phyloP scores from a whole-genome alignment of 2,329 filamentous ascomycete species.

The Arthroderma sp. region DNA sequence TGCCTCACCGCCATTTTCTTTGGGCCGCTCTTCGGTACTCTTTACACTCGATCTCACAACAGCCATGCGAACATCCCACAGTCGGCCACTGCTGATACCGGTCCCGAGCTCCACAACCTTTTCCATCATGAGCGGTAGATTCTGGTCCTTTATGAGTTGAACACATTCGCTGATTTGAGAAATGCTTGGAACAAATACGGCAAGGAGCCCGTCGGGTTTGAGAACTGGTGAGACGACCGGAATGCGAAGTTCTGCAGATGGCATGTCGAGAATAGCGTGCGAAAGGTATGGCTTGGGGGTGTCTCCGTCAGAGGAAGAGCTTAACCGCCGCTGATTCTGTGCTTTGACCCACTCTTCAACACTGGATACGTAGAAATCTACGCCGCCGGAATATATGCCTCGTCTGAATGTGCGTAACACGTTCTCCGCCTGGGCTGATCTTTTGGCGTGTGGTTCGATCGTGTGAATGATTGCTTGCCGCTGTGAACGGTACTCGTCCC shows the following conservation, averaged over 20 bases:
- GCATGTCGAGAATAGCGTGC: constrained; percentile 62
- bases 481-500: constrained; percentile 34
- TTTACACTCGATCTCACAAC: constrained; percentile 17
- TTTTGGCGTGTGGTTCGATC: constrained; percentile 50
- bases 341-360: constrained; percentile 49
- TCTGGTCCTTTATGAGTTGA: constrained; percentile 38
- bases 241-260: constrained; percentile 43
- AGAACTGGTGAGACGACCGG: constrained; percentile 39
- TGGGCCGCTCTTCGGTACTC: neutral
- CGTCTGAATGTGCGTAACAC: constrained; percentile 54
- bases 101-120: constrained; percentile 33
- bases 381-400: constrained; percentile 54
- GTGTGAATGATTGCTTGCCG: constrained; percentile 63
- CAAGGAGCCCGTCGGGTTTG: constrained; percentile 49
- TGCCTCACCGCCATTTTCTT: constrained; percentile 5
- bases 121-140: constrained; percentile 40
- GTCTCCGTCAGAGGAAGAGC: constrained; percentile 8
- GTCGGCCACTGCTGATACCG: constrained; percentile 33
- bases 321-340: constrained; percentile 32
- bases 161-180: constrained; percentile 61
- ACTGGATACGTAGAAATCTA: constrained; percentile 61
- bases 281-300: constrained; percentile 48
- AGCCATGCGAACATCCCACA: constrained; percentile 35
- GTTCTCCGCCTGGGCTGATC: constrained; percentile 51
- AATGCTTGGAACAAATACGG: constrained; percentile 64